These are phyloP conservation scores for Colletotrichum spinosum DNA, from an alignment of 2,329 filamentous ascomycete species.

Conservation along the genomic window DNA sequence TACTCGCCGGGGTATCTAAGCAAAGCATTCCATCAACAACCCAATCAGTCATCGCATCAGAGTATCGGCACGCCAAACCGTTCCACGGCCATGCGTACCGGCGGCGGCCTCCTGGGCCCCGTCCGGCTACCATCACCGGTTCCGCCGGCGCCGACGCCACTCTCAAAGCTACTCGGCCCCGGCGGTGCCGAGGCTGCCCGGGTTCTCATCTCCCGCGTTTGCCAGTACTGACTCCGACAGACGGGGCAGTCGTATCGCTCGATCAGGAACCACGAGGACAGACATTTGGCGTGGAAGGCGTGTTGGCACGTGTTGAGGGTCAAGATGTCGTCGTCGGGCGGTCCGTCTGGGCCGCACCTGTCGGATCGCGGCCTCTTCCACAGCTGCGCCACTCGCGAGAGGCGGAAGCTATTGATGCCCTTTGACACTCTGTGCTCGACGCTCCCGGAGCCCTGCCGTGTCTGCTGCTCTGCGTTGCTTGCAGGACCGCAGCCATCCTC, in stretches of 20 bases:
- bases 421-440: too few relatives aligned
- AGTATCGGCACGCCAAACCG: slow-evolving; percentile 6
- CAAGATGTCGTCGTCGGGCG: slow-evolving; percentile 47
- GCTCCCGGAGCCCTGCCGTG: neutral
- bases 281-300: slow-evolving; percentile 53
- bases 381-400: slow-evolving; percentile 12
- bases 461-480: slow-evolving; percentile 3
- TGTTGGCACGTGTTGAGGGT: slow-evolving; percentile 52
- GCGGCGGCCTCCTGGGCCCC: slow-evolving; percentile 12
- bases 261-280: slow-evolving; percentile 53
- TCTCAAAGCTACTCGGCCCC: slow-evolving; percentile 1
- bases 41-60: slow-evolving; percentile 6
- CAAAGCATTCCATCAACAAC: neutral
- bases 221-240: slow-evolving; percentile 51
- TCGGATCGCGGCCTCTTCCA: slow-evolving; percentile 4
- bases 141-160: neutral
- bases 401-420: too few relatives aligned
- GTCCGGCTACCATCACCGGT: slow-evolving; percentile 1
- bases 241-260: slow-evolving; percentile 52
- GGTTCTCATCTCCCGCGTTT: slow-evolving; percentile 28
- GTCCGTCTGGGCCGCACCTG: neutral
- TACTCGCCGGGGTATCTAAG: slow-evolving; percentile 1
- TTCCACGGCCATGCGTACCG: slow-evolving; percentile 3
- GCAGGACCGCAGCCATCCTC: slow-evolving; percentile 8
- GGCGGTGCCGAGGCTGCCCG: slow-evolving; percentile 17